Conservation (phyloP, 140 eudicot species). For the Cichorium intybus region DNA sequence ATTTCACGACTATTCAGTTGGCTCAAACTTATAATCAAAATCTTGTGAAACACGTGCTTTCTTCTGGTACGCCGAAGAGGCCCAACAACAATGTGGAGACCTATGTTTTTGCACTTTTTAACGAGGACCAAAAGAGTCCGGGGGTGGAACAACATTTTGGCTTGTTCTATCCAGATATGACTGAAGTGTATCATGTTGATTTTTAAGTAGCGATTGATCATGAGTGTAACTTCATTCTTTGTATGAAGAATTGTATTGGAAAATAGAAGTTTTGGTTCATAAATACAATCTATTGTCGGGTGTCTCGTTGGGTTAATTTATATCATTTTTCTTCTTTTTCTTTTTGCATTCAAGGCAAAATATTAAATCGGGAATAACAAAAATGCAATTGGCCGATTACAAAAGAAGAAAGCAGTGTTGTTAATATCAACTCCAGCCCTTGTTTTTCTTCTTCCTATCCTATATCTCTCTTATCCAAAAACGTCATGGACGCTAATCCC, state of each 20-base stretch:
- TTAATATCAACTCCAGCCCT: too few relatives aligned
- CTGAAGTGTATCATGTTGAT: conserved; percentile 39
- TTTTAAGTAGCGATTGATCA: conserved; percentile 13
- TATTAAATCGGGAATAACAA: background rate
- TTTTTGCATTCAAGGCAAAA: background rate
- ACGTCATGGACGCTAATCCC: too few relatives aligned
- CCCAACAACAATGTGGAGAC: conserved; percentile 37
- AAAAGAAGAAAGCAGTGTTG: background rate
- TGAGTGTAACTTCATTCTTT: background rate
- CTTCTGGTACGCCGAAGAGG: conserved; percentile 39
- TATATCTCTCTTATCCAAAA: too few relatives aligned
- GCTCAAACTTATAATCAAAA: conserved; percentile 33
- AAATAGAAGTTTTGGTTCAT: background rate
- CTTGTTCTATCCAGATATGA: conserved; percentile 41
- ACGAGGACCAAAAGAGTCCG: conserved; percentile 35
- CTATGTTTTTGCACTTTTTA: conserved; percentile 37
- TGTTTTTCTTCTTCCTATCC: too few relatives aligned
- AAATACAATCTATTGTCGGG: background rate
- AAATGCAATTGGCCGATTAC: too few relatives aligned
- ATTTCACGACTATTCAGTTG: background rate
- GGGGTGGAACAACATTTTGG: conserved; percentile 58
- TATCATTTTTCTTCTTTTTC: background rate
- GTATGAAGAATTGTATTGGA: background rate
- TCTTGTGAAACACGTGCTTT: conserved; percentile 31
- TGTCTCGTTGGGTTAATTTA: background rate